Evolutionary conservation across 352 stramenopile species (phyloP).

Genomic region (Phytophthora boehmeriae): DNA sequence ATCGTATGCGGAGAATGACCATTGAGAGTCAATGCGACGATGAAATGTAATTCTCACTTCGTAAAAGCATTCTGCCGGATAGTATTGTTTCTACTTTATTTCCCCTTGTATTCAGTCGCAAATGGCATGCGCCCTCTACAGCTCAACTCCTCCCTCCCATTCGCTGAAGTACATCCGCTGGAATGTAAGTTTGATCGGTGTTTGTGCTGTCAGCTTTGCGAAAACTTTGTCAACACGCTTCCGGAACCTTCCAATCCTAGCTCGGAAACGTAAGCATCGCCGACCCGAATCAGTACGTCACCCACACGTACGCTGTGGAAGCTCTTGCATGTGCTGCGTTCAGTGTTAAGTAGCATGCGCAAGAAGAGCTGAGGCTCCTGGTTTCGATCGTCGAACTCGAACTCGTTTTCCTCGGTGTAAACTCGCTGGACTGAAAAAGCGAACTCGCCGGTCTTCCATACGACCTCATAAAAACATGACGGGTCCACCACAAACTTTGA

Average conservation of each 20-base stretch:
- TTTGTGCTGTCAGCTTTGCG: slow-evolving; percentile 57
- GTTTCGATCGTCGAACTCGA: slow-evolving; percentile 43
- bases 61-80: slow-evolving; percentile 8
- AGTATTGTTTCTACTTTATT: slow-evolving; percentile 16
- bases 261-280: slow-evolving; percentile 62
- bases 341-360: slow-evolving; percentile 79
- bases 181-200: slow-evolving; percentile 66
- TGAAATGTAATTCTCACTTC: slow-evolving; percentile 4
- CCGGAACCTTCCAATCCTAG: slow-evolving; percentile 61
- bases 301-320: slow-evolving; percentile 67
- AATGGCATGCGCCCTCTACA: slow-evolving; percentile 31
- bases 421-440: slow-evolving; percentile 78
- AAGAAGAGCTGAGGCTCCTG: slow-evolving; percentile 55
- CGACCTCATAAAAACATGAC: slow-evolving; percentile 61
- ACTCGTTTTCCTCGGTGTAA: slow-evolving; percentile 56
- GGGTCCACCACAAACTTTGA: slow-evolving; percentile 65
- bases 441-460: slow-evolving; percentile 70
- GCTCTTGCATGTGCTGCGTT: slow-evolving; percentile 67
- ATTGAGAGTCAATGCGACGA: slow-evolving; percentile 20
- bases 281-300: slow-evolving; percentile 70
- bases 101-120: slow-evolving; percentile 1
- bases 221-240: slow-evolving; percentile 73
- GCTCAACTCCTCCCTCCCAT: slow-evolving; percentile 77
- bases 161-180: slow-evolving; percentile 66
- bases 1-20: slow-evolving; percentile 34